Evolutionary conservation across 2,329 filamentous ascomycete species (phyloP), one percentile per base, ranked within the genome.

Genomic region (Colletotrichum trifolii): DNA sequence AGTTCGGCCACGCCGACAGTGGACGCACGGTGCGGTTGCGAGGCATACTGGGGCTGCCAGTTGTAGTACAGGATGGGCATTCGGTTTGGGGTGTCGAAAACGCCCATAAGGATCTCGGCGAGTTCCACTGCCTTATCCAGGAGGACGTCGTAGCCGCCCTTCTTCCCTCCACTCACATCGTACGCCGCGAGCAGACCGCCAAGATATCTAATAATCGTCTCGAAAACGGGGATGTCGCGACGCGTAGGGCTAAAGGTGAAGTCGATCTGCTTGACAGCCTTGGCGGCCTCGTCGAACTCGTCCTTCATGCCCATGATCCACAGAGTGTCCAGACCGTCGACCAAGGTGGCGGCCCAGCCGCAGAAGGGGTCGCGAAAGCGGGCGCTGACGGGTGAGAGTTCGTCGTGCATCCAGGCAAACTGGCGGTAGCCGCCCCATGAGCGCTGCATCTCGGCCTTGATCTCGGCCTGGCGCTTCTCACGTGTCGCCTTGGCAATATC

Each of bases 41-140:
- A 87, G 9, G 86, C 85, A 71, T 82, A 87, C 13, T 84, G 78
- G 69, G 90, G 91, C 71, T 87, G 86, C 92, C 91, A 97, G 67
- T 85, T 81, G 78, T 95, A 96, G 77, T 90, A 94, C 6, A 93
- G 85, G 6, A 93, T 79, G 3, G 95, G 94, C 92, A 98, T 96
- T 70, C 93, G 89, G 76, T 98, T 97, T 1, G 94, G 94, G 0
- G 95, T 97, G 77, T 97, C 93, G 72, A 97, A 97, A 4, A 91
- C 86, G 57, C 90, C 89, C 81, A 94, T 93, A 38, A 97, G 80
- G 66, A 97, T 85, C 71, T 95, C 91, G 43, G 88, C 93, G 34
- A 96, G 85, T 77, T 95, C 90, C 40, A 90, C 83, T 1, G 93
- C 92, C 78, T 96, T 96, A 58, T 89, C 86, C 38, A 96, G 82